phyloP scores from a whole-genome alignment of 2,329 filamentous ascomycete species.

The Colletotrichum agaves region DNA sequence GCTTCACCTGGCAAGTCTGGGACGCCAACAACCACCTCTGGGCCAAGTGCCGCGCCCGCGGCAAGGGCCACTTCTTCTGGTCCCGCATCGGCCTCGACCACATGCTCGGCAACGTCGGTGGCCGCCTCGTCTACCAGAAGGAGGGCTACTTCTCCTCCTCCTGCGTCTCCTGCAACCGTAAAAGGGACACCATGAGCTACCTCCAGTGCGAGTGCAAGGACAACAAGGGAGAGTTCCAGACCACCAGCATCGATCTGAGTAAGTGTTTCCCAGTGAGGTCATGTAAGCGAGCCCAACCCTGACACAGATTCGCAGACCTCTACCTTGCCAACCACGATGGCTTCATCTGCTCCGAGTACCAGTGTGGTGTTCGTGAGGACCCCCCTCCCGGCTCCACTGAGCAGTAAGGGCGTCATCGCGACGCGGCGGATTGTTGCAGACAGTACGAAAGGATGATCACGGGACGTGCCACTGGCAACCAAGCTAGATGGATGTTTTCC shows the following conservation, averaged over 20 bases:
- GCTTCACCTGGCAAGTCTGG: slow-evolving; percentile 19
- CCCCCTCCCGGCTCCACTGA: not conserved
- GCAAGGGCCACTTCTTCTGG: not conserved
- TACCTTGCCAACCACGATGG: slow-evolving; percentile 13
- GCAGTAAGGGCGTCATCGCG: not conserved
- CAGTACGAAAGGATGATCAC: too few species aligned
- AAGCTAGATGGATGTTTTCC: not conserved
- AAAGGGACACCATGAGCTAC: not conserved
- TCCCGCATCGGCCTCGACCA: slow-evolving; percentile 23
- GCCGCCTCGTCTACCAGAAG: slow-evolving; percentile 16
- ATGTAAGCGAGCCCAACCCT: not conserved
- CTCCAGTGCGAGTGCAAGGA: slow-evolving; percentile 19
- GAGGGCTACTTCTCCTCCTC: slow-evolving; percentile 15
- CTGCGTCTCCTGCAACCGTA: slow-evolving; percentile 1
- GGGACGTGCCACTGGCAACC: too few species aligned
- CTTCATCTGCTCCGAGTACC: slow-evolving; percentile 17
- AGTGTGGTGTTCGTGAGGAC: slow-evolving; percentile 8
- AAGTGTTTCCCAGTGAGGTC: not conserved
- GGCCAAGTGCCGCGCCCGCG: slow-evolving; percentile 14
- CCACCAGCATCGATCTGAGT: slow-evolving; percentile 13
- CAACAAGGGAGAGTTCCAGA: slow-evolving; percentile 5
- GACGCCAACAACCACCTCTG: slow-evolving; percentile 10
- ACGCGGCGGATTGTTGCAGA: too few species aligned
- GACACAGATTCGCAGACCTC: not conserved
- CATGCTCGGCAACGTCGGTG: slow-evolving; percentile 24